These are phyloP conservation scores for Imleria badia DNA, from an alignment of 768 basidiomycete species.

Conservation along the genomic window DNA sequence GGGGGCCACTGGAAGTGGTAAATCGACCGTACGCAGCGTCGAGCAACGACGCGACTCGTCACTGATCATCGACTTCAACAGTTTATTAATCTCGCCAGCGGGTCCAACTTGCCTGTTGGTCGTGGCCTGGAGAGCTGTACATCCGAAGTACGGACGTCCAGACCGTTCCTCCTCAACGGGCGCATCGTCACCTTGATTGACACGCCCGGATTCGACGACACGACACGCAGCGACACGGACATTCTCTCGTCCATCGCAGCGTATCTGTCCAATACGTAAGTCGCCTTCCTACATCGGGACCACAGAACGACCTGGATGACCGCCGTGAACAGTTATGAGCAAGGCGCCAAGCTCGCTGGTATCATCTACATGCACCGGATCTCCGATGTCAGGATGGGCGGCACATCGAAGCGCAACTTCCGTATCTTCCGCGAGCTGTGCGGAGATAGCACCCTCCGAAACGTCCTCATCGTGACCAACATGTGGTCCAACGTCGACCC, in stretches of 20 bases:
- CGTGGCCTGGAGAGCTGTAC: constrained; percentile 52
- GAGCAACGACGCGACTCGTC: not conserved
- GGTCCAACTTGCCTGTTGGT: constrained; percentile 47
- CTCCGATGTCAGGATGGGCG: constrained; percentile 49
- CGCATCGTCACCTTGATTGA: constrained; percentile 50
- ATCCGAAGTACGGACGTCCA: constrained; percentile 41
- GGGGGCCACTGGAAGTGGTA: constrained; percentile 37
- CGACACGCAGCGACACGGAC: constrained; percentile 46
- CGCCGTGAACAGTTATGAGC: constrained; percentile 28
- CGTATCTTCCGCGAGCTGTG: constrained; percentile 53
- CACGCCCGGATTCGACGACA: constrained; percentile 64
- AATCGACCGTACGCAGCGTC: constrained; percentile 32
- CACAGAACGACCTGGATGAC: not conserved
- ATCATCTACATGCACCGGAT: constrained; percentile 59
- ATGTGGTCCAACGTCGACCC: constrained; percentile 49
- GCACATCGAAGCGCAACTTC: constrained; percentile 51
- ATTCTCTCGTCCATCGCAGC: constrained; percentile 51
- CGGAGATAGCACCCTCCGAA: constrained; percentile 47
- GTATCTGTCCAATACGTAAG: constrained; percentile 35
- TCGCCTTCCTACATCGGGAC: not conserved
- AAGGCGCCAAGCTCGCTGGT: constrained; percentile 44
- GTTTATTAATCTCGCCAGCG: constrained; percentile 57
- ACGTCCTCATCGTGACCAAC: constrained; percentile 53
- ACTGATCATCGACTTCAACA: constrained; percentile 20
- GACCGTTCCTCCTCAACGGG: constrained; percentile 47